Conservation (phyloP, 345 rosid genomes). For the Eucalyptus marginata region DNA sequence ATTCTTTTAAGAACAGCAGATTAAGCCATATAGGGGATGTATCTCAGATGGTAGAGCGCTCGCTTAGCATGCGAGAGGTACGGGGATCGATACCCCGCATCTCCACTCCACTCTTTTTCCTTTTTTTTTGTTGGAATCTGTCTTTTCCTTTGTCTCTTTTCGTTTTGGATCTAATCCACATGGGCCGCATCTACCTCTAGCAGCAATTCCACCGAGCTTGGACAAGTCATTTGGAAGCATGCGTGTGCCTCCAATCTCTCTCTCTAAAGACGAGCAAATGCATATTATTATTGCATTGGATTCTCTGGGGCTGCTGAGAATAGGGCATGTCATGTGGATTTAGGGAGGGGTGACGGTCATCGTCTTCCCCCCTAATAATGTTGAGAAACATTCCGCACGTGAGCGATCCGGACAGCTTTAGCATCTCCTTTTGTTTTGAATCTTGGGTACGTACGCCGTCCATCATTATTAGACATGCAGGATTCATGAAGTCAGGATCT, state of each 20-base stretch:
- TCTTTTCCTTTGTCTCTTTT: neutral
- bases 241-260: neutral
- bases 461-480: neutral
- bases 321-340: neutral
- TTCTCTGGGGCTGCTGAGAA: neutral
- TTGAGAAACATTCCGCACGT: neutral
- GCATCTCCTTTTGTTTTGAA: neutral
- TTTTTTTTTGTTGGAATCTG: neutral
- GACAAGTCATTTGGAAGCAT: neutral
- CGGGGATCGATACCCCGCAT: constrained; percentile 50
- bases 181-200: neutral
- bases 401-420: neutral
- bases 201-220: neutral
- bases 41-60: constrained; percentile 75
- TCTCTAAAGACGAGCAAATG: neutral
- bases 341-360: neutral
- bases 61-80: constrained; percentile 62
- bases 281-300: neutral
- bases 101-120: neutral
- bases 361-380: neutral
- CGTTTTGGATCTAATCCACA: neutral
- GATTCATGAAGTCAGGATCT: neutral
- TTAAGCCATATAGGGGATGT: constrained; percentile 11
- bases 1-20: rapidly evolving
- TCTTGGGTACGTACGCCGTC: neutral